Base-by-base conservation (phyloP, 2,329 filamentous ascomycete species). In the Colletotrichum sp. region DNA sequence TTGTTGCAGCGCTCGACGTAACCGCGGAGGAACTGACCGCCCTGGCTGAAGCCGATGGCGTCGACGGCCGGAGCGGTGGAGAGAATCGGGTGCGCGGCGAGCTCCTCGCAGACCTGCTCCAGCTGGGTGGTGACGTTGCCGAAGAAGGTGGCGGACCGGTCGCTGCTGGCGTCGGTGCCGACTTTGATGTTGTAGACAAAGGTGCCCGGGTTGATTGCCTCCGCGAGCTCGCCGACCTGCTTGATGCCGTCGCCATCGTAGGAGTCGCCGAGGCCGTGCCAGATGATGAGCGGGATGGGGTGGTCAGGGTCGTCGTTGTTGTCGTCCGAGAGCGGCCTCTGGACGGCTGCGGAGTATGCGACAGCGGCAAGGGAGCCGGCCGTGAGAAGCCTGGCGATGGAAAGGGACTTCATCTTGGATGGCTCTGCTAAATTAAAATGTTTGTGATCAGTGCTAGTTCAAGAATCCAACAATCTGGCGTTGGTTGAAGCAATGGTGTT, bases 1-100 rank as follows among this genome's bases (percentile, higher is more conserved):
- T 81, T 81, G 84, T 96, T 97, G 89, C 97, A 99, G 59, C 95
- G 91, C 89, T 99, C 93, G 78, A 98, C 89, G 83, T 98, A 96
- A 28, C 91, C 97, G 75, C 97, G 93, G n/a, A 99, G 90, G 87
- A 99, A 98, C 84, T 98, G 95, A 2, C 97, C 97, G 78, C 97
- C 97, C 85, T 99, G 97, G 16, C 95, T 97, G 88, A 99, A 98
- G 32, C 97, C 97, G 44, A 99, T 87, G 39, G 96, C 96, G 85
- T 99, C 97, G 82, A 98, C 90, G 78, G 94, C 95, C 0, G 95
- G 94, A 1, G 95, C 95, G 8, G 93, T 95, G 72, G 93, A 93
- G 18, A 98, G 91, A 83, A 98, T 95, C 1, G 94, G 93, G 82
- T 98, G 92, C 0, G 89, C 83, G 75, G 94, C 90, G 57, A 99